These are phyloP conservation scores for Exsudoporus frostii DNA, from an alignment of 768 basidiomycete genomes.

Conservation along the genomic window DNA sequence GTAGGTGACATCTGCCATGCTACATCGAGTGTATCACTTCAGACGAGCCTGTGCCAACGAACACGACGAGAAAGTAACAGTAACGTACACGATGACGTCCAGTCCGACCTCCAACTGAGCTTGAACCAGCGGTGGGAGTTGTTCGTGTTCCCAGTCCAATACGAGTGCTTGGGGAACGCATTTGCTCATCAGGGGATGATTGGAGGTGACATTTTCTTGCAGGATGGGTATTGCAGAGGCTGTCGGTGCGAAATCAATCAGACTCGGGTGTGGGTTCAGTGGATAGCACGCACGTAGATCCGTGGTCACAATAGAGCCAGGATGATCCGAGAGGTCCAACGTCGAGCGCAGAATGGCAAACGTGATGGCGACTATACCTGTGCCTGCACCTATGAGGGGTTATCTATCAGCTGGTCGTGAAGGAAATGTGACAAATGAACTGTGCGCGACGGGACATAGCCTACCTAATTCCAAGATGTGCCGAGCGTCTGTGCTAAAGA, in stretches of 20 bases:
- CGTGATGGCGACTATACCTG: conserved; percentile 73
- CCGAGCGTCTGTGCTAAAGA: conserved; percentile 41
- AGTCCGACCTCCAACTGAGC: conserved; percentile 40
- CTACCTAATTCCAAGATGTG: conserved; percentile 70
- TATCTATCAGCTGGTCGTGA: not conserved
- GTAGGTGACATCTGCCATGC: conserved; percentile 93
- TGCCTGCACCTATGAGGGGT: conserved; percentile 66
- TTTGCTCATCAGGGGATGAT: conserved; percentile 35
- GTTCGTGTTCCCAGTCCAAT: conserved; percentile 76
- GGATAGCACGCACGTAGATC: conserved; percentile 59
- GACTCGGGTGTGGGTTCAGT: not conserved
- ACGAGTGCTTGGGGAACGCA: conserved; percentile 33
- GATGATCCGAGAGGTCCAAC: conserved; percentile 12
- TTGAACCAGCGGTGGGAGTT: conserved; percentile 45
- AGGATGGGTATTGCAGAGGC: conserved; percentile 82
- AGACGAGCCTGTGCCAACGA: not conserved
- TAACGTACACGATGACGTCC: conserved; percentile 67
- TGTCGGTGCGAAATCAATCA: conserved; percentile 31
- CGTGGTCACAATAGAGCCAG: conserved; percentile 52
- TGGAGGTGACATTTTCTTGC: conserved; percentile 60
- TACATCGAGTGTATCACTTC: conserved; percentile 26
- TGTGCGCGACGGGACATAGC: not conserved
- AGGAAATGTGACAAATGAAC: not conserved
- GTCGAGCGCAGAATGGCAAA: conserved; percentile 55
- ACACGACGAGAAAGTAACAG: conserved; percentile 23